phyloP scores from a whole-genome alignment of 2,329 filamentous ascomycete genomes.

The Penicillium sp. region DNA sequence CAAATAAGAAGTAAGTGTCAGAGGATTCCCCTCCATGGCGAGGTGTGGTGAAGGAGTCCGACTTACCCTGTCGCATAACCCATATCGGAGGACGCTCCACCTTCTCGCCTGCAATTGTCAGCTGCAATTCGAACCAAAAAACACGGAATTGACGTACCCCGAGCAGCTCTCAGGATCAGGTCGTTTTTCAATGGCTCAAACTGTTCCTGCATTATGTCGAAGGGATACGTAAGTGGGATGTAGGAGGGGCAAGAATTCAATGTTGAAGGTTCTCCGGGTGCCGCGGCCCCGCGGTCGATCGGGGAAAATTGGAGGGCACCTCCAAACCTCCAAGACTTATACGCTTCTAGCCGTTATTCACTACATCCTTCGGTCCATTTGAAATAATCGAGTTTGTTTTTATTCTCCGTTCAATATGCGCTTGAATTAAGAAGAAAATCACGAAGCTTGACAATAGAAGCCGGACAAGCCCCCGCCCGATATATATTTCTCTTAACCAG shows the following conservation, averaged over 20 bases:
- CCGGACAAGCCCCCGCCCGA: too few relatives aligned
- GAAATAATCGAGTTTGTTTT: not conserved
- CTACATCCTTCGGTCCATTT: not conserved
- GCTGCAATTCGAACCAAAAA: slow-evolving; percentile 11
- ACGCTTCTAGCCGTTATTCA: not conserved
- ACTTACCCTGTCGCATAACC: slow-evolving; percentile 96
- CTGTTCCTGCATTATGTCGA: slow-evolving; percentile 58
- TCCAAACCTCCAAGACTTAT: too few relatives aligned
- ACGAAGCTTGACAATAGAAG: too few relatives aligned
- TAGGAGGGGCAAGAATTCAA: slow-evolving; percentile 22
- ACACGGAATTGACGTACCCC: slow-evolving; percentile 56
- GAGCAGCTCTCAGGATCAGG: slow-evolving; percentile 80
- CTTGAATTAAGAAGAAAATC: too few relatives aligned
- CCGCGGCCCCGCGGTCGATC: slow-evolving; percentile 15
- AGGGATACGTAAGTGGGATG: slow-evolving; percentile 21
- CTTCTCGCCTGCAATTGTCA: slow-evolving; percentile 63
- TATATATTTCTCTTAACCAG: too few relatives aligned
- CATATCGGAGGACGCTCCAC: slow-evolving; percentile 93
- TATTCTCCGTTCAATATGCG: not conserved
- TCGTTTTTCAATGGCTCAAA: slow-evolving; percentile 92
- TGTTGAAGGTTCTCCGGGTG: slow-evolving; percentile 17
- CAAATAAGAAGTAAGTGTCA: slow-evolving; percentile 5
- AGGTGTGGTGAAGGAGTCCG: slow-evolving; percentile 1
- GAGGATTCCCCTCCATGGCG: not conserved
- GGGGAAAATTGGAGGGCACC: slow-evolving; percentile 12